A percentile compares a stretch with the other conserved stretches of the same genome.
phyloP scores from a whole-genome alignment of 2,329 filamentous ascomycete species.

The Pseudogymnoascus sp. region DNA sequence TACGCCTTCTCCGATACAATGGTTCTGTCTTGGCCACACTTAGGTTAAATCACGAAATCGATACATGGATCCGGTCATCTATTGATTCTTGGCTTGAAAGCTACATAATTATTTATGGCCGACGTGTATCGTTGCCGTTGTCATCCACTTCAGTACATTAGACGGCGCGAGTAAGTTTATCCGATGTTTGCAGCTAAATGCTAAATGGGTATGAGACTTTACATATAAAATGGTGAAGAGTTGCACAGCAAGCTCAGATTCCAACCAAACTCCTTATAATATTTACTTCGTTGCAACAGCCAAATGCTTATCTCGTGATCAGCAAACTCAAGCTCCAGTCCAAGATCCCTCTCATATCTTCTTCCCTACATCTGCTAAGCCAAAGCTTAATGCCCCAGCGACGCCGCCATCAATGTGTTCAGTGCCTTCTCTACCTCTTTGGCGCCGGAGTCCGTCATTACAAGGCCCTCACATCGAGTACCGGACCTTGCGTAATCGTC shows the following conservation, averaged over 20 bases:
- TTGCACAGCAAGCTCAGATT: background rate
- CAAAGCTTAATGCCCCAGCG: background rate
- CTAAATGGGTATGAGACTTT: background rate
- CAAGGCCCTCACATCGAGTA: constrained; percentile 15
- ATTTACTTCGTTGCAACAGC: background rate
- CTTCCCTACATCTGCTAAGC: background rate
- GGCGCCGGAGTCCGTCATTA: constrained; percentile 8
- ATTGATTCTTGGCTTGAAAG: background rate
- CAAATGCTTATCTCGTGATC: background rate
- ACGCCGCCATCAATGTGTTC: background rate
- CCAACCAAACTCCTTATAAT: background rate
- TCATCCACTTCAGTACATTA: too few species aligned
- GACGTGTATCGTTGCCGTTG: background rate
- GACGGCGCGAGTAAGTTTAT: too few species aligned
- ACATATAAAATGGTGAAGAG: background rate
- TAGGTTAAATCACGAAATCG: background rate
- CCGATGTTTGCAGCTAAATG: background rate
- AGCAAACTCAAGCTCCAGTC: background rate
- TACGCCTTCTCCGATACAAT: constrained; percentile 5
- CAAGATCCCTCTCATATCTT: background rate
- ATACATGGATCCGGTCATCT: background rate
- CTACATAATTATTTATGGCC: background rate
- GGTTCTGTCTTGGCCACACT: background rate
- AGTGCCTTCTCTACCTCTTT: background rate
- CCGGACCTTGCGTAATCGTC: constrained; percentile 21